Evolutionary conservation across 2,329 filamentous ascomycete species (phyloP), one percentile per base, ranked within the genome.

Genomic region (Sordariomycetes sp.): DNA sequence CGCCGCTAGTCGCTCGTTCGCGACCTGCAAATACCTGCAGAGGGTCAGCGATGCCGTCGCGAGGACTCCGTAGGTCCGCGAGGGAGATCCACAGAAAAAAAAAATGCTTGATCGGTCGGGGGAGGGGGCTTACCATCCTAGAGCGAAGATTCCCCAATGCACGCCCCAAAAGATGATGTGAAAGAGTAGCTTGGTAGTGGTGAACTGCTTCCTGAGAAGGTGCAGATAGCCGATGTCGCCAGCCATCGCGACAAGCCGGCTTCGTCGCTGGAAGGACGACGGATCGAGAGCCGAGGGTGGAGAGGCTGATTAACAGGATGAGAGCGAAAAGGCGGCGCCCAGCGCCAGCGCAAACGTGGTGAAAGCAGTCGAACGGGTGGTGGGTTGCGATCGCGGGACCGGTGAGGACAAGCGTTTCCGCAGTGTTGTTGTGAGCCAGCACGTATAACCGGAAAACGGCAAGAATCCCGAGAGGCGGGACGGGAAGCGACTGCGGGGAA

Each of bases 131-230:
- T 78, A 95, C 91, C 91, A 96, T 80, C 91, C 91, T 66, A 85
- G 82, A 50, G 81, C 87, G 69, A 96, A 96, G 20, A 95, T 70
- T 25, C 78, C 86, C 71, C 84, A 84, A 68, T 96, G 91, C 50
- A 89, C 75, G 3, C 79, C 80, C 85, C 90, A 93, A 70, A 95
- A 96, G 55, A 94, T 70, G 63, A 89, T 65, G 70, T 95, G 88
- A 72, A 95, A 96, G 54, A 88, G 60, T 59, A 96, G 69, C 71
- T 95, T 96, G 57, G 79, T 76, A 18, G 80, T 72, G 58, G 83
- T 84, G 61, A 92, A 80, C 73, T 91, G 85, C 72, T 84, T 83
- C 70, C 76, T 79, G 62, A 84, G 62, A 62, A 81, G 65, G 64
- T 73, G 71, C 61, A 64, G 53, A 54, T 70, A 72, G 53, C 66